Percentiles rank a stretch among this genome's conserved stretches.
phyloP scores from a whole-genome alignment of 148 eudicot species.

The Salicornia ramosissima region DNA sequence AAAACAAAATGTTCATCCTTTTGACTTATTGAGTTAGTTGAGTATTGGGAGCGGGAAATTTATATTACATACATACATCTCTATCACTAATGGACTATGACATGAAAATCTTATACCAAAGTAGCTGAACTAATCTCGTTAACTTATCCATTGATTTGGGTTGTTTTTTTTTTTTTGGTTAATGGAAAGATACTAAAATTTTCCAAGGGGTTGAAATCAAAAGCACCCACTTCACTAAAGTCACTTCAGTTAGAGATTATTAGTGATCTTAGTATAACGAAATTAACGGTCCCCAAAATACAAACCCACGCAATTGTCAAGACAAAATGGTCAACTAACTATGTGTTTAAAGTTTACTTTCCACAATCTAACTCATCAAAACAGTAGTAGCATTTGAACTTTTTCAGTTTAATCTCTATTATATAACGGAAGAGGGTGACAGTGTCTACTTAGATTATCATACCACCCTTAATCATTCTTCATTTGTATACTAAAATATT shows the following conservation, averaged over 20 bases:
- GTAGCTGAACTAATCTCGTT: slow-evolving; percentile 28
- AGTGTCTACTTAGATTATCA: too few relatives aligned
- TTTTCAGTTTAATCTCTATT: too few relatives aligned
- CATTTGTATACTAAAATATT: too few relatives aligned
- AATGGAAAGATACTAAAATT: not conserved
- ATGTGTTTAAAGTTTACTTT: not conserved
- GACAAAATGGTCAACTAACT: not conserved
- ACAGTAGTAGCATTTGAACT: too few relatives aligned
- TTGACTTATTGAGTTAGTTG: slow-evolving; percentile 11
- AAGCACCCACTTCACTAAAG: slow-evolving; percentile 29
- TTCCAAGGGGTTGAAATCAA: not conserved
- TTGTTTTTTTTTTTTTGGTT: not conserved
- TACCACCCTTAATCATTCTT: too few relatives aligned
- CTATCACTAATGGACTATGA: not conserved
- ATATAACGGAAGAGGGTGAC: too few relatives aligned
- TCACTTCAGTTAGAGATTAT: slow-evolving; percentile 23
- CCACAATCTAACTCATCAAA: not conserved
- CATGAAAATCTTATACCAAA: slow-evolving; percentile 8
- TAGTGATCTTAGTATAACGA: slow-evolving; percentile 20
- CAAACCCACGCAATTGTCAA: not conserved
- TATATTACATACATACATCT: not conserved
- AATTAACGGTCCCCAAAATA: slow-evolving; percentile 1
- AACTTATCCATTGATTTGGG: slow-evolving; percentile 7
- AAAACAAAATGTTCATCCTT: too few relatives aligned
- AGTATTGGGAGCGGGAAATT: not conserved